Conservation (phyloP, 2,329 filamentous ascomycete genomes). For the Sclerotinia glacialis region DNA sequence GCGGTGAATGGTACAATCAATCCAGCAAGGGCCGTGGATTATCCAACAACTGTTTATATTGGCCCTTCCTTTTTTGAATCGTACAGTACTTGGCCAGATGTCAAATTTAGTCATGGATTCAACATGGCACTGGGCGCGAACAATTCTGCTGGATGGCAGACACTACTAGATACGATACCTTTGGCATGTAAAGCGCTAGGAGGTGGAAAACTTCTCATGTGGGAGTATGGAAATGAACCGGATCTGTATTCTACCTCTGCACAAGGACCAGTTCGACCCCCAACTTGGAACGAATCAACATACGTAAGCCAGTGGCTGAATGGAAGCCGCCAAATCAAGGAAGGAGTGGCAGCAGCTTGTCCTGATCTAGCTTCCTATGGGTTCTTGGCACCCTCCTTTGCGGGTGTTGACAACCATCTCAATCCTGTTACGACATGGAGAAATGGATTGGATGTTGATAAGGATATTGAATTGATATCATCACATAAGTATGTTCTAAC, state of each 20-base stretch:
- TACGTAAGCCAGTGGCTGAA: constrained; percentile 59
- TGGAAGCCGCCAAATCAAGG: constrained; percentile 50
- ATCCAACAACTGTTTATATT: constrained; percentile 58
- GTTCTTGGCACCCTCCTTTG: constrained; percentile 59
- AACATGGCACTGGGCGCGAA: constrained; percentile 54
- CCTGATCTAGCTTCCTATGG: constrained; percentile 50
- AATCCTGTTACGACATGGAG: constrained; percentile 51
- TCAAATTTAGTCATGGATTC: constrained; percentile 60
- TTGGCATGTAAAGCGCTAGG: constrained; percentile 56
- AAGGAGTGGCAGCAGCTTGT: constrained; percentile 48
- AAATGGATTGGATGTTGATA: constrained; percentile 51
- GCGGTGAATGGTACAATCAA: constrained; percentile 54
- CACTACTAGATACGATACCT: constrained; percentile 53
- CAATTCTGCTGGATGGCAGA: constrained; percentile 49
- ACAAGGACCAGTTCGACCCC: constrained; percentile 51
- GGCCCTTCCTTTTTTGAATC: constrained; percentile 63
- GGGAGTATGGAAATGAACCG: constrained; percentile 65
- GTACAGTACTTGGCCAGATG: constrained; percentile 54
- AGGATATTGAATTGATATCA: constrained; percentile 52
- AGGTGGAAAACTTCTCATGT: constrained; percentile 51
- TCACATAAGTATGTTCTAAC: constrained; percentile 54
- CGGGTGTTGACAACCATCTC: constrained; percentile 50
- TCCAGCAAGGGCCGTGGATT: constrained; percentile 51
- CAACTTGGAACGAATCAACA: constrained; percentile 51
- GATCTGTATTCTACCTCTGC: constrained; percentile 55